These are phyloP conservation scores for Solanum aculeatissimum DNA, from an alignment of 305 asterid genomes.

Conservation along the genomic window DNA sequence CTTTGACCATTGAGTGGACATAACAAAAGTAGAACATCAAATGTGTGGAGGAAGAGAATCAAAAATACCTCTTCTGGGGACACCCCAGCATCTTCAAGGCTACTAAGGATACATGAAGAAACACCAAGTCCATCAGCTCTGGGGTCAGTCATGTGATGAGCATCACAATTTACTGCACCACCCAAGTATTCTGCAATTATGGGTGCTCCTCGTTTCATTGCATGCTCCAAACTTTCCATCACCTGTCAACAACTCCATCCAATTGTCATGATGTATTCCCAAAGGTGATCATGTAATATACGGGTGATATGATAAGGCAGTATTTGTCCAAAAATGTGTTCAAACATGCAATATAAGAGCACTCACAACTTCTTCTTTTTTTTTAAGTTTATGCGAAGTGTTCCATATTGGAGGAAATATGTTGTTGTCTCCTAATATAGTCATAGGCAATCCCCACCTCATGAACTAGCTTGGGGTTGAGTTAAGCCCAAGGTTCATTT, in stretches of 20 bases:
- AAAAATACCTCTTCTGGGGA: slow-evolving; percentile 59
- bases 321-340: background rate
- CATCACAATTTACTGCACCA: slow-evolving; percentile 95
- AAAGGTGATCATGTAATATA: background rate
- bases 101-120: slow-evolving; percentile 64
- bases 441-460: background rate
- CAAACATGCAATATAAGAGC: background rate
- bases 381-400: background rate
- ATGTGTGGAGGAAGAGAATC: background rate
- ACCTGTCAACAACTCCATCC: slow-evolving; percentile 24
- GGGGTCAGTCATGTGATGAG: slow-evolving; percentile 95
- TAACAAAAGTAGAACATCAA: background rate
- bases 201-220: slow-evolving; percentile 77
- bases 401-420: background rate
- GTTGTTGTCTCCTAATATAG: background rate
- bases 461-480: background rate
- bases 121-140: slow-evolving; percentile 97
- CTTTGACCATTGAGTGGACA: background rate
- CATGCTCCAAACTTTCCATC: slow-evolving; percentile 92
- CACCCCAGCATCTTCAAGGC: slow-evolving; percentile 66
- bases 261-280: background rate
- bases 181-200: slow-evolving; percentile 92
- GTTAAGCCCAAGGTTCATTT: background rate
- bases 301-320: background rate
- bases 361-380: background rate